Evolutionary conservation across 768 basidiomycete genomes (phyloP), one percentile per base, ranked within the genome.

Genomic region (Suillus sp.): DNA sequence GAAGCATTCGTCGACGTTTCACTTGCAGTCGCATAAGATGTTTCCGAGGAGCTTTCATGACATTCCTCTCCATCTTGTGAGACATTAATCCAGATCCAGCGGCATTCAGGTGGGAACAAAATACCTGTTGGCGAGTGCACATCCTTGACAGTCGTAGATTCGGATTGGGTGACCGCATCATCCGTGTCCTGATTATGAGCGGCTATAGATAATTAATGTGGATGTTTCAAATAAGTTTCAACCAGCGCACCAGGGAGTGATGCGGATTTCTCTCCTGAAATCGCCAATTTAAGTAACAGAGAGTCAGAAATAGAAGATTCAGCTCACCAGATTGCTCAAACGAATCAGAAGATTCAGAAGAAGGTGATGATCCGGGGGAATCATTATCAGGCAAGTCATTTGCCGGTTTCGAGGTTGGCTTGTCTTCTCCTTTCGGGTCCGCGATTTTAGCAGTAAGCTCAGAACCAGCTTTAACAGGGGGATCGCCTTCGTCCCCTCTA

Each of bases 401-500:
- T 57, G 37, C 25, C 18, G 38, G 56, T 57, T 57, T 57, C 18
- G 56, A 40, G 25, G 38, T 7, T 27, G 38, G 11, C 16, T 27
- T 1, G 18, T 30, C 25, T 27, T 18, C 56, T 40, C 38, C 25
- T 57, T 57, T 57, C 56, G 38, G 56, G 38, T 27, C 56, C 56
- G 38, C 27, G 27, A 27, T 18, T 40, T 40, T 57, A 10, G 18
- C 25, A 40, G 38, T 30, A 57, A 18, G 25, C 11, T 13, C 18
- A 40, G 56, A 27, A 40, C 25, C 18, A 20, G 58, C 13, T 25
- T 60, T 14, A 62, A 55, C 37, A 68, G 64, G 43, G 71, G 63
- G 4, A 64, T 68, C 18, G 73, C 69, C 18, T 34, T 42, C 20
- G 18, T 18, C 70, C 20, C 62, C 57, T 66, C 70, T 72, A 58